phyloP scores from a whole-genome alignment of 1,284 basidiomycete genomes.

The Xerocomus nothofagi region DNA sequence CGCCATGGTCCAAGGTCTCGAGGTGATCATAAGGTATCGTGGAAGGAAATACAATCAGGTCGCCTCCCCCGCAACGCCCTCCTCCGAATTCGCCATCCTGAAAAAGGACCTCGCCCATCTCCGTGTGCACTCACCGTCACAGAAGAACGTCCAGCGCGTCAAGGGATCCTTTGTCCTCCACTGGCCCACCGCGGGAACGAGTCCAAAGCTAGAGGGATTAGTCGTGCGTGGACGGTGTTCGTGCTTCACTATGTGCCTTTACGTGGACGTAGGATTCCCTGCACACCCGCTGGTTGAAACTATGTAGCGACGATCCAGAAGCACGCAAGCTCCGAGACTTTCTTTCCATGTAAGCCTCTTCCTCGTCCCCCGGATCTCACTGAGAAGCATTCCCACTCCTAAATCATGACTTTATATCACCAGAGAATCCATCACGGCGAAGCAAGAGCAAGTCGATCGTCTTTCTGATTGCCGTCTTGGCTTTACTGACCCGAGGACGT shows the following conservation, averaged over 20 bases:
- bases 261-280: constrained; percentile 20
- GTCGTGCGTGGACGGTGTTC: constrained; percentile 10
- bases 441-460: constrained; percentile 23
- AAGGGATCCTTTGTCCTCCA: constrained; percentile 25
- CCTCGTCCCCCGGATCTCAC: constrained; percentile 8
- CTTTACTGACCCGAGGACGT: constrained; percentile 11
- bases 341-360: constrained; percentile 28
- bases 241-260: not conserved
- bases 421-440: constrained; percentile 28
- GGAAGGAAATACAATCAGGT: constrained; percentile 18
- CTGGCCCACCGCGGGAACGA: constrained; percentile 21
- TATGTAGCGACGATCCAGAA: constrained; percentile 28
- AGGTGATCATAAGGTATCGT: constrained; percentile 26
- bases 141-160: constrained; percentile 24
- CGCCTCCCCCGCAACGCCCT: constrained; percentile 10
- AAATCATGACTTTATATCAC: not conserved
- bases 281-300: constrained; percentile 25
- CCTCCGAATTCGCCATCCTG: constrained; percentile 29
- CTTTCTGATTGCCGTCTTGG: not conserved
- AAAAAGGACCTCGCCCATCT: constrained; percentile 29
- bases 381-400: not conserved
- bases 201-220: constrained; percentile 2
- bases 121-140: constrained; percentile 29
- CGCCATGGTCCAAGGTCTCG: constrained; percentile 26
- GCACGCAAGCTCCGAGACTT: constrained; percentile 23